Evolutionary conservation across 495 filamentous ascomycete species (phyloP), one percentile per base, ranked within the genome.

Genomic region (Emericellopsis terricola): DNA sequence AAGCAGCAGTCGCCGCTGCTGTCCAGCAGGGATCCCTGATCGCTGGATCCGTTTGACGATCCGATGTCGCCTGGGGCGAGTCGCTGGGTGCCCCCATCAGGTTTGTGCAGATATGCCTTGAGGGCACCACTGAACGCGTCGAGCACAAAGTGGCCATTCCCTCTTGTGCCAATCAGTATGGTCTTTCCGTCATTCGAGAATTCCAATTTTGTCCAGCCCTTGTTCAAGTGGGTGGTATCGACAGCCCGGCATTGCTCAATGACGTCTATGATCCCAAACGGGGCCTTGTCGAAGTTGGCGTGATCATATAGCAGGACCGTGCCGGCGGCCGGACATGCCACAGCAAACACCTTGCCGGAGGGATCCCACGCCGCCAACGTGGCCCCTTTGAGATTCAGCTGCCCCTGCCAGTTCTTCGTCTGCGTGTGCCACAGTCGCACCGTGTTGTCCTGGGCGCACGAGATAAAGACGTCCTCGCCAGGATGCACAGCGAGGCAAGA

Each of bases 141-240:
- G 17, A 97, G 58, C 17, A 97, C 56, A 42, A 80, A 89, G 46
- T 96, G 91, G 2, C 83, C 81, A 28, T 64, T 62, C 8, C 75
- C 76, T 18, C 76, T 77, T 5, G 86, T 93, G 17, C 79, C 76
- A 19, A 96, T 42, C 15, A 97, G 67, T 34, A 97, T 49, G 38
- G 68, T 69, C 48, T 92, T 91, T 0, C 89, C 89, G 48, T 97
- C 87, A 48, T 96, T 96, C 33, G 79, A 80, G 49, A 97, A 96
- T 40, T 92, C 81, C 15, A 97, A 60, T 31, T 75, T 78, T 2
- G 76, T 89, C 85, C 87, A 96, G 13, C 53, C 65, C 43, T 55
- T 73, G 55, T 56, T 73, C 3, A 42, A 37, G 7, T 45, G 31
- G 2, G 50, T 41, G 2, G 48, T 13, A 13, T 62, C 56, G 11